Percentiles rank a stretch among this genome's conserved stretches.
Conservation (phyloP, 2,329 filamentous ascomycete genomes). For the Dryadomyces sulphureus region DNA sequence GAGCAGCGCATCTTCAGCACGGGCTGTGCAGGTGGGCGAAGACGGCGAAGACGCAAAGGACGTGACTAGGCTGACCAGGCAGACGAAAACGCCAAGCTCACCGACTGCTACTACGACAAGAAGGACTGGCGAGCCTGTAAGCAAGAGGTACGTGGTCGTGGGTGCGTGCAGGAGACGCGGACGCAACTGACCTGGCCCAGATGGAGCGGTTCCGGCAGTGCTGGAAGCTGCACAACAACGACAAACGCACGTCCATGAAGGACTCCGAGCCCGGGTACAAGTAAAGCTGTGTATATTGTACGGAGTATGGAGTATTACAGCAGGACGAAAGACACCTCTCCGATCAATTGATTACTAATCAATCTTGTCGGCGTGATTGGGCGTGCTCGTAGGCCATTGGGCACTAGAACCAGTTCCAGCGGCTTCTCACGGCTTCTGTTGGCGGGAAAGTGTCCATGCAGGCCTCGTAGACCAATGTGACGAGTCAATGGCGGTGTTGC, state of each 20-base stretch:
- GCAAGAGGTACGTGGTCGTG: slow-evolving; percentile 47
- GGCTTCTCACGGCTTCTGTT: too few relatives aligned
- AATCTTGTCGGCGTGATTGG: too few relatives aligned
- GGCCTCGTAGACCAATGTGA: too few relatives aligned
- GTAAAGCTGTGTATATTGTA: neutral
- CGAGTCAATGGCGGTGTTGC: too few relatives aligned
- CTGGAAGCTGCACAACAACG: slow-evolving; percentile 84
- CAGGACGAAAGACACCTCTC: neutral
- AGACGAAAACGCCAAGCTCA: slow-evolving; percentile 86
- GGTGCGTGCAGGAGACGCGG: too few relatives aligned
- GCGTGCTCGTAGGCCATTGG: too few relatives aligned
- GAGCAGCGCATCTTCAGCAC: slow-evolving; percentile 97
- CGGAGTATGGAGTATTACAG: neutral
- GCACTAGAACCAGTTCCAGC: too few relatives aligned
- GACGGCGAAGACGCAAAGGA: neutral
- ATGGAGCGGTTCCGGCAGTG: slow-evolving; percentile 82
- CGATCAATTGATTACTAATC: neutral
- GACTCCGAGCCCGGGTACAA: slow-evolving; percentile 30
- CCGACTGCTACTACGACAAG: slow-evolving; percentile 90
- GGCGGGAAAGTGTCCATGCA: too few relatives aligned
- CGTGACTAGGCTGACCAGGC: neutral
- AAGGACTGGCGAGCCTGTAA: slow-evolving; percentile 90
- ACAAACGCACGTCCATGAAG: slow-evolving; percentile 64
- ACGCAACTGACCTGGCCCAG: slow-evolving; percentile 40
- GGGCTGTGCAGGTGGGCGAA: slow-evolving; percentile 63